Percentiles rank a stretch among this genome's conserved stretches.
Conservation (phyloP, 352 stramenopile genomes). For the Globisporangium megalacanthum region DNA sequence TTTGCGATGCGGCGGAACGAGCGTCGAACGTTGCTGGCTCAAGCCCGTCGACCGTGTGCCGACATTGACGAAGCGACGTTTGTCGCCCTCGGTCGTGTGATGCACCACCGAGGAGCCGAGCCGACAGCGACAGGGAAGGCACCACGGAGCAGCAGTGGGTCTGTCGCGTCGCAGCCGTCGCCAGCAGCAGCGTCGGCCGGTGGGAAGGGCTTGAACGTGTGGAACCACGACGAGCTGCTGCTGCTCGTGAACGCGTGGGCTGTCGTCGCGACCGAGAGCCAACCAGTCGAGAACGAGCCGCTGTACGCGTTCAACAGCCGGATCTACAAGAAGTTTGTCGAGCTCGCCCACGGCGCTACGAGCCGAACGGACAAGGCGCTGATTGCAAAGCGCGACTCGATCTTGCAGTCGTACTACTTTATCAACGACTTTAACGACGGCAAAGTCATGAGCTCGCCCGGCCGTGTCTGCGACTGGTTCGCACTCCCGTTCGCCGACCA, state of each 20-base stretch:
- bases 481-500: constrained; percentile 5
- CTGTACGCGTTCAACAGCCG: constrained; percentile 11
- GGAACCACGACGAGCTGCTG: constrained; percentile 11
- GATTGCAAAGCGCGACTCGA: constrained; percentile 12
- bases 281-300: constrained; percentile 9
- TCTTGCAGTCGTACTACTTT: constrained; percentile 13
- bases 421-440: constrained; percentile 12
- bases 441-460: constrained; percentile 1
- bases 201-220: constrained; percentile 10
- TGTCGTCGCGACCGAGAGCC: background rate
- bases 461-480: constrained; percentile 8
- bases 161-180: constrained; percentile 5
- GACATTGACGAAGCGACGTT: constrained; percentile 10
- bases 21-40: background rate
- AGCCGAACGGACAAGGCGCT: constrained; percentile 10
- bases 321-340: constrained; percentile 14
- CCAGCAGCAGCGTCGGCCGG: background rate
- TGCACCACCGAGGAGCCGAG: constrained; percentile 1
- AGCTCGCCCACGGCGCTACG: constrained; percentile 3
- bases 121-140: background rate
- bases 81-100: constrained; percentile 1
- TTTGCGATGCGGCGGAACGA: constrained; percentile 11
- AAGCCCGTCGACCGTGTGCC: constrained; percentile 3
- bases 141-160: background rate
- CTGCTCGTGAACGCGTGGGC: constrained; percentile 8